These are phyloP conservation scores for Xerocomellus dryophilus DNA, from an alignment of 768 basidiomycete species.

Conservation along the genomic window DNA sequence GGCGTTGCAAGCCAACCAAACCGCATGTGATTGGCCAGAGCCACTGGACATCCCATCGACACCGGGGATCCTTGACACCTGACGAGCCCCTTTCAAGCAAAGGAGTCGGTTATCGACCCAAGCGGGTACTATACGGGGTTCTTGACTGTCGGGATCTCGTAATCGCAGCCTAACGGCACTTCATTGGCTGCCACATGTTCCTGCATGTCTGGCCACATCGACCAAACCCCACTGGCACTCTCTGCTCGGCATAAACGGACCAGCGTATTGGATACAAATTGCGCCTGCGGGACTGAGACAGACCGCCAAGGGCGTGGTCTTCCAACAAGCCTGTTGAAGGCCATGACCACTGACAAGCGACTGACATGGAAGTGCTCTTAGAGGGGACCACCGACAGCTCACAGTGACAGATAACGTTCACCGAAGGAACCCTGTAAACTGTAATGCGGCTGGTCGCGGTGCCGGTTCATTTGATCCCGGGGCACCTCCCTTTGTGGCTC, in stretches of 20 bases:
- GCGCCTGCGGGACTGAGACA: neutral
- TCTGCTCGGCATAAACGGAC: neutral
- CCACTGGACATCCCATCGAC: neutral
- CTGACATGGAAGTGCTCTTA: neutral
- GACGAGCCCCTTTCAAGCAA: neutral
- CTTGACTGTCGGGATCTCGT: neutral
- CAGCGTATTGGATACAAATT: neutral
- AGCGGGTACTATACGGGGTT: no score
- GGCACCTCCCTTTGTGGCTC: neutral
- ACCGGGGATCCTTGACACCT: neutral
- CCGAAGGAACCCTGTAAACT: neutral
- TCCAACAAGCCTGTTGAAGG: neutral
- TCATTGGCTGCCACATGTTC: neutral
- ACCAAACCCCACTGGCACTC: neutral
- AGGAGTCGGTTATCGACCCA: neutral
- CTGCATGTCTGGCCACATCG: neutral
- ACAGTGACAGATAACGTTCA: neutral
- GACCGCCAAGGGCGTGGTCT: neutral
- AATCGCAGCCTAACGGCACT: neutral
- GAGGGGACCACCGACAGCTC: neutral
- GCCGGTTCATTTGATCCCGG: constrained; percentile 10
- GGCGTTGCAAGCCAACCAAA: neutral
- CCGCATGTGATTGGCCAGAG: neutral
- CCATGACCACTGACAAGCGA: neutral
- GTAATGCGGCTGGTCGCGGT: constrained; percentile 2